These are phyloP conservation scores for Fusarium decemcellulare DNA, from an alignment of 2,329 filamentous ascomycete species.

Conservation along the genomic window DNA sequence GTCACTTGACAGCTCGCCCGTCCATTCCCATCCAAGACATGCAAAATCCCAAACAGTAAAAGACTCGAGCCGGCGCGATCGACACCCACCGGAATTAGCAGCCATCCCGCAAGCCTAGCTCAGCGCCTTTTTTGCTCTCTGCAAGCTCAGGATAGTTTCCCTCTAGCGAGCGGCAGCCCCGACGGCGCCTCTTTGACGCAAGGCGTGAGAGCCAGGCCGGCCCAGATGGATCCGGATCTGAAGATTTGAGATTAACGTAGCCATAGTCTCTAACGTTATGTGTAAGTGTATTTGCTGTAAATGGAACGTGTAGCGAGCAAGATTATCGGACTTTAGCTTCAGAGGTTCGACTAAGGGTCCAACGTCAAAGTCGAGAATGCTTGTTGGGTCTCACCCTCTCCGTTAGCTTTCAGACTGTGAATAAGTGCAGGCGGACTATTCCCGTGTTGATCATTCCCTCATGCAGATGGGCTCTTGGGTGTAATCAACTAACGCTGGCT, in stretches of 20 bases:
- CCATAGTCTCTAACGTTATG: too few species aligned
- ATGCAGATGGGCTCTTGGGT: not conserved
- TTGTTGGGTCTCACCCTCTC: too few species aligned
- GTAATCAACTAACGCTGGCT: not conserved
- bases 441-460: not conserved
- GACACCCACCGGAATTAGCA: conserved; percentile 17
- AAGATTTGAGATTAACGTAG: too few species aligned
- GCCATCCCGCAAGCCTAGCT: conserved; percentile 12
- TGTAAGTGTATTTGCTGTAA: too few species aligned
- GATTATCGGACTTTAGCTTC: too few species aligned
- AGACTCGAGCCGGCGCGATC: conserved; percentile 3
- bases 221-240: conserved; percentile 29
- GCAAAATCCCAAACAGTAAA: not conserved
- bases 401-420: too few species aligned
- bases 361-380: too few species aligned
- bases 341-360: not conserved
- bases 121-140: not conserved
- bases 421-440: not conserved
- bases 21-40: not conserved
- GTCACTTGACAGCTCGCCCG: too few species aligned
- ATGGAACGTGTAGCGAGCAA: too few species aligned
- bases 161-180: conserved; percentile 23
- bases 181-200: conserved; percentile 12
- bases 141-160: conserved; percentile 3
- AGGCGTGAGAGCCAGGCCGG: conserved; percentile 11